Conservation (phyloP, 2,329 filamentous ascomycete genomes). For the Trichoderma brevicompactum region DNA sequence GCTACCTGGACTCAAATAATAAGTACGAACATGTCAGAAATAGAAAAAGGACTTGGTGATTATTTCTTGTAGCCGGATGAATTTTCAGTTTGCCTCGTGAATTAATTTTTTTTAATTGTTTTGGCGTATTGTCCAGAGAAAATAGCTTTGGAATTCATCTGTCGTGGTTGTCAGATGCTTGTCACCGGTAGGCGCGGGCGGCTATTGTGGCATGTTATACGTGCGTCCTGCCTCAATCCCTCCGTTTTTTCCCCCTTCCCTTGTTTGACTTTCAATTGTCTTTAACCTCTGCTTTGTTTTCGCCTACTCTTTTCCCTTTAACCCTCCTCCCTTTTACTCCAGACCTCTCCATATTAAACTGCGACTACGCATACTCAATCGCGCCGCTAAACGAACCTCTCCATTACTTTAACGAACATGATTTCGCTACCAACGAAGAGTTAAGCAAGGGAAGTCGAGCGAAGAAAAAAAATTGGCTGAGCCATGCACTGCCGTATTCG, state of each 20-base stretch:
- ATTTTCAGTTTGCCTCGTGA: no score
- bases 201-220: conserved; percentile 23
- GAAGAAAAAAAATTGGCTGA: not conserved
- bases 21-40: no score
- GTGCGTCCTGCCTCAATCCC: conserved; percentile 13
- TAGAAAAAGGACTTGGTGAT: no score
- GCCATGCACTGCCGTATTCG: conserved; percentile 15
- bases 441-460: conserved; percentile 2
- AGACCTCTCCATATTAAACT: not conserved
- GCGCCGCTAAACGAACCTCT: not conserved
- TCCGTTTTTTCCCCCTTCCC: conserved; percentile 6
- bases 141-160: not conserved
- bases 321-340: not conserved
- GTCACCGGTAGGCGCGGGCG: conserved; percentile 24
- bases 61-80: no score
- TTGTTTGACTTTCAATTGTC: conserved; percentile 9
- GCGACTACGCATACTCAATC: not conserved
- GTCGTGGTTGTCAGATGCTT: conserved; percentile 16
- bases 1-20: no score
- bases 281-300: not conserved
- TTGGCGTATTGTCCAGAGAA: not conserved
- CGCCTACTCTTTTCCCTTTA: not conserved
- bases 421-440: conserved; percentile 1
- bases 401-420: not conserved
- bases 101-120: not conserved